Evolutionary conservation across 2,329 filamentous ascomycete species (phyloP).

Genomic region (Mycosphaerella sp.): DNA sequence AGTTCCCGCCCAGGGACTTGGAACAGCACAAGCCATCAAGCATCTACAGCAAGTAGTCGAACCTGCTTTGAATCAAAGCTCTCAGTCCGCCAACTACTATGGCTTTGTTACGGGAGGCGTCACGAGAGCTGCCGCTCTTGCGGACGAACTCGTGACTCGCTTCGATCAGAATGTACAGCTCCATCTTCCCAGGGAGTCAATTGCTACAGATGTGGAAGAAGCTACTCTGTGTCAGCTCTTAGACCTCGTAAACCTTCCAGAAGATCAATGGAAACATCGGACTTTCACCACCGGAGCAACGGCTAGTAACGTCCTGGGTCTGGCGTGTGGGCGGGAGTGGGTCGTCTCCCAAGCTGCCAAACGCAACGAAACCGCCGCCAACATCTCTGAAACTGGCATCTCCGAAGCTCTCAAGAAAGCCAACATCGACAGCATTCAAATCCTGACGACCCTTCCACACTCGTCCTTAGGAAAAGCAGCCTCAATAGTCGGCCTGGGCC

Average conservation of each 20-base stretch:
- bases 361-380: conserved; percentile 28
- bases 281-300: conserved; percentile 75
- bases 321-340: conserved; percentile 66
- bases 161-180: conserved; percentile 81
- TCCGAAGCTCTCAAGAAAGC: conserved; percentile 59
- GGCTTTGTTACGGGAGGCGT: conserved; percentile 82
- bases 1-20: conserved; percentile 40
- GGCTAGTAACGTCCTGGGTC: conserved; percentile 57
- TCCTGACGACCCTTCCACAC: conserved; percentile 76
- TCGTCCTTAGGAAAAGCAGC: conserved; percentile 81
- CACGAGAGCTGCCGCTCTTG: conserved; percentile 71
- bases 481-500: conserved; percentile 71
- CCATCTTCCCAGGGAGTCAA: conserved; percentile 68
- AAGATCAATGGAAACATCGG: conserved; percentile 58
- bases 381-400: conserved; percentile 65
- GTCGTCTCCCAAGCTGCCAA: conserved; percentile 47
- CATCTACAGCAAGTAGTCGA: conserved; percentile 45
- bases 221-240: conserved; percentile 63
- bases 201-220: conserved; percentile 71
- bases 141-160: conserved; percentile 74
- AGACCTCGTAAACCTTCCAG: conserved; percentile 58
- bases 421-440: conserved; percentile 61
- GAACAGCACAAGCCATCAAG: conserved; percentile 37
- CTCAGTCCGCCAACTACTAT: conserved; percentile 65
- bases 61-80: conserved; percentile 57